Percentiles rank a stretch among this genome's conserved stretches.
Conservation (phyloP, 176 grass and related monocot genomes). For the Elymus sibiricus region DNA sequence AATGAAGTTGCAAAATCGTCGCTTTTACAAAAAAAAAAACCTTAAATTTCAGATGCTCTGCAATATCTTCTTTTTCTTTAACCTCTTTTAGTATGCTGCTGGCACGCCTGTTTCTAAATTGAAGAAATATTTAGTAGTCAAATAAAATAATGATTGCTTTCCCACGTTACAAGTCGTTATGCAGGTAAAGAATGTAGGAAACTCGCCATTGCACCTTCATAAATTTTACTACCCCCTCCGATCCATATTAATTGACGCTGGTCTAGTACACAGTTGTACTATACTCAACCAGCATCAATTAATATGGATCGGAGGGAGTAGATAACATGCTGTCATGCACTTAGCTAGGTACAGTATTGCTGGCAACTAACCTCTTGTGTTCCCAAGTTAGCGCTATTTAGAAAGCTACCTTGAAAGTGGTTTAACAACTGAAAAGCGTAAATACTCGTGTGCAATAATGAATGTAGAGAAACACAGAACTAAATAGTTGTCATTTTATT, state of each 20-base stretch:
- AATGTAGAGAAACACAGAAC: background rate
- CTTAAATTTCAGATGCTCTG: background rate
- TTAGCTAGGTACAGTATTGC: background rate
- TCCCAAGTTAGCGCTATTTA: background rate
- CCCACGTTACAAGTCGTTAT: background rate
- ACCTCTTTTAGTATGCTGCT: background rate
- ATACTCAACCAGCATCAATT: too few relatives aligned
- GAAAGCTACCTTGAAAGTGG: background rate
- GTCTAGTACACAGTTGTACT: too few relatives aligned
- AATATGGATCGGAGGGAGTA: background rate
- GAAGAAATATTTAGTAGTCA: background rate
- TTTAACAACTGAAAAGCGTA: background rate
- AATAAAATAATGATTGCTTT: background rate
- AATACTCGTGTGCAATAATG: background rate
- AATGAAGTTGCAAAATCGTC: background rate
- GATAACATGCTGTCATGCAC: background rate
- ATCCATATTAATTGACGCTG: too few relatives aligned
- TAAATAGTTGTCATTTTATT: background rate
- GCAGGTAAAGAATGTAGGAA: background rate
- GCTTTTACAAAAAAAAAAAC: background rate
- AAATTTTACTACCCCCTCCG: background rate
- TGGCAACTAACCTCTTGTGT: background rate
- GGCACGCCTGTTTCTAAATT: background rate
- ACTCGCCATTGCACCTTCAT: background rate
- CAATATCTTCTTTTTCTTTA: background rate